Evolutionary conservation across 176 grass and related monocot genomes (phyloP), one percentile per base, ranked within the genome.

Genomic region (Cenchrus americanus): DNA sequence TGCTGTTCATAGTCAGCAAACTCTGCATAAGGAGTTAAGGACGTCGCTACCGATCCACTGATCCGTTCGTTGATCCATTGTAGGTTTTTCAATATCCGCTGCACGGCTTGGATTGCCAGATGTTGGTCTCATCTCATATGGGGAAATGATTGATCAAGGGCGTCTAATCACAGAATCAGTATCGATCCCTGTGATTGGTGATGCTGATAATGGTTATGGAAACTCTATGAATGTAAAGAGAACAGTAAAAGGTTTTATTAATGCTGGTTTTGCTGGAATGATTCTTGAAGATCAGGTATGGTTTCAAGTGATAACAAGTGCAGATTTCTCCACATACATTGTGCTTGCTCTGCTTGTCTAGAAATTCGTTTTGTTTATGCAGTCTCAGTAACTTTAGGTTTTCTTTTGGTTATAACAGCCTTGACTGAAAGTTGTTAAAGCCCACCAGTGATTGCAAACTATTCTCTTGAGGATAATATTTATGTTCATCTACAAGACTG

Each of bases 231-330:
- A 95, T 92, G 91, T 95, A 9, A 98, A 98, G 82, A 88, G 96
- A 71, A 94, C 93, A 22, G 91, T 98, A 13, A 98, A 95, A 84
- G 96, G 96, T n/a, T 98, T 87, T 80, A 95, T 98, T 72, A 91
- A 94, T 63, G 96, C 96, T 87, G 93, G 96, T 84, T 98, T 98
- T 82, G 89, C 93, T 76, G 96, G 93, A 72, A 93, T 98, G 77
- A 94, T 98, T 88, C 91, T 98, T 42, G 96, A 98, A 87, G 93
- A 98, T 86, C 96, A 98, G 89, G 96, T 98, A 75, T 52, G 62
- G 8, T 83, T 61, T 61, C 7, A 60, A 55, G 44, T 23, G 26
- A 58, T 8, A 54, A 61, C 22, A 53, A 60, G 6, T 82, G 11
- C 7, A 12, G 54, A 53, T 55, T 27, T 17, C 48, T 24, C 43